phyloP scores from a whole-genome alignment of 495 filamentous ascomycete genomes.

The Paragyromitra xinjiangensis region DNA sequence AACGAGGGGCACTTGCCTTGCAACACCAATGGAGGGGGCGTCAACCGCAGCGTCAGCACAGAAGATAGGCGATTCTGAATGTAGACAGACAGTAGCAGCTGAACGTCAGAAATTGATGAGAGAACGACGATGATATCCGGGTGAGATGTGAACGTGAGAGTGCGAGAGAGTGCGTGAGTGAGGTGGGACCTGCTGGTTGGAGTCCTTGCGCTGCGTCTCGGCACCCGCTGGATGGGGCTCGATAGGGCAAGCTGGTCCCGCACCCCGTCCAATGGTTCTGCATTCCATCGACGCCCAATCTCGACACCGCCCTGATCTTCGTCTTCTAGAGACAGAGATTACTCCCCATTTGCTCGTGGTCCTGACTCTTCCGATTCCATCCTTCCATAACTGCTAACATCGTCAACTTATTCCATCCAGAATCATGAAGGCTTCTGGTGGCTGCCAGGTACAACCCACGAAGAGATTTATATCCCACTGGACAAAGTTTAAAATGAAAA shows the following conservation, averaged over 20 bases:
- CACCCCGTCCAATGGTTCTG: constrained; percentile 42
- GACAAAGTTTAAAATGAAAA: constrained; percentile 28
- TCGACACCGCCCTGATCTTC: constrained; percentile 44
- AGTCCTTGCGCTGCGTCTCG: constrained; percentile 52
- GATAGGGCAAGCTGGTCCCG: constrained; percentile 55
- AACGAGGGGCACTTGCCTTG: constrained; percentile 51
- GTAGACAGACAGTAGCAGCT: constrained; percentile 18
- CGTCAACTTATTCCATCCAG: neutral
- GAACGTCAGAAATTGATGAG: constrained; percentile 39
- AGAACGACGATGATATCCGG: constrained; percentile 37
- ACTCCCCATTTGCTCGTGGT: constrained; percentile 21
- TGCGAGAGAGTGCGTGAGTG: constrained; percentile 45
- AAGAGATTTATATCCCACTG: constrained; percentile 24
- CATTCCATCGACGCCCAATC: constrained; percentile 38
- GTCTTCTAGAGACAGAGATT: constrained; percentile 23
- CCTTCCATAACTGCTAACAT: constrained; percentile 29
- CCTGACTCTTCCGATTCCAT: constrained; percentile 15
- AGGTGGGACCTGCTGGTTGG: constrained; percentile 55
- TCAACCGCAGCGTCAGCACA: constrained; percentile 33
- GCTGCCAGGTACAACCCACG: constrained; percentile 11
- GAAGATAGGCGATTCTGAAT: constrained; percentile 27
- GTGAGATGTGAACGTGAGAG: constrained; percentile 26
- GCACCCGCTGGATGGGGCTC: constrained; percentile 49
- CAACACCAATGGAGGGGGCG: constrained; percentile 31
- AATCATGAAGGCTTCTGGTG: neutral